A percentile compares a stretch with the other conserved stretches of the same genome.
phyloP scores from a whole-genome alignment of 345 rosid genomes.

The Citrus maxima region DNA sequence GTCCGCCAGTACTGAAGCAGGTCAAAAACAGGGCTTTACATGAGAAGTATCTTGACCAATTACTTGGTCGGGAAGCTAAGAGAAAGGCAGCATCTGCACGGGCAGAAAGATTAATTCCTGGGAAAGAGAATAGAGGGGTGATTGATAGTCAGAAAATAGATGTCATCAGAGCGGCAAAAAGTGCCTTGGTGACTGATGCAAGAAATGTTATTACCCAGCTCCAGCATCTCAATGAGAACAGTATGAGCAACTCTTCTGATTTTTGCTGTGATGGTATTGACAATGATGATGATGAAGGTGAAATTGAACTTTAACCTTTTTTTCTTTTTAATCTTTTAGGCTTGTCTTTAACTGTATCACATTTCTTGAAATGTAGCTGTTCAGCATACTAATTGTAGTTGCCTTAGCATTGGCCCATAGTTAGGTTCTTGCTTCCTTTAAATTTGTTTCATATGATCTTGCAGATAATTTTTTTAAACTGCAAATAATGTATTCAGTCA shows the following conservation, averaged over 20 bases:
- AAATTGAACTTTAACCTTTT: constrained; percentile 7
- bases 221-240: constrained; percentile 32
- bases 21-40: constrained; percentile 67
- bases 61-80: constrained; percentile 75
- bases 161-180: constrained; percentile 53
- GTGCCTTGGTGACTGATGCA: constrained; percentile 46
- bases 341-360: background rate
- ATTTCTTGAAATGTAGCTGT: background rate
- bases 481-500: background rate
- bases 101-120: constrained; percentile 8
- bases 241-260: constrained; percentile 31
- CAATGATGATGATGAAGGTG: constrained; percentile 35
- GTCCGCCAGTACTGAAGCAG: constrained; percentile 66
- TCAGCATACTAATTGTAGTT: background rate
- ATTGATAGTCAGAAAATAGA: constrained; percentile 27
- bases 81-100: constrained; percentile 44
- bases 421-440: background rate
- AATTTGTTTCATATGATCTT: background rate
- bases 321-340: background rate
- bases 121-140: constrained; percentile 45
- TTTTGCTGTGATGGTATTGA: constrained; percentile 23
- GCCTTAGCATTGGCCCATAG: background rate
- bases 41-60: constrained; percentile 75
- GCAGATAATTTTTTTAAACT: background rate
- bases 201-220: constrained; percentile 61